Evolutionary conservation across 371 early-diverging fungal genomes (phyloP).

Genomic region (Zancudomyces culisetae): DNA sequence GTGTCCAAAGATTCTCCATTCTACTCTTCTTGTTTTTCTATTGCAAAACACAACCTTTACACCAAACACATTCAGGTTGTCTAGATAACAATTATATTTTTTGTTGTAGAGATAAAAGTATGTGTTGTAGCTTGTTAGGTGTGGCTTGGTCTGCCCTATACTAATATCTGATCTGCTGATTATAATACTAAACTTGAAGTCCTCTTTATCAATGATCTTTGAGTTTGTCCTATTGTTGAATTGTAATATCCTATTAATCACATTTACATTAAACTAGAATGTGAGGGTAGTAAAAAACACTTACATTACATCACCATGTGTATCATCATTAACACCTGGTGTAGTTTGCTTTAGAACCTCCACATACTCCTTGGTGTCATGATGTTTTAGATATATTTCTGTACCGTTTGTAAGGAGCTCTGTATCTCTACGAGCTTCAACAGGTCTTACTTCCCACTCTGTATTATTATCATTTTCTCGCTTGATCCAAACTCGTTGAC

Average conservation of each 20-base stretch:
- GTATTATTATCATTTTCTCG: not conserved
- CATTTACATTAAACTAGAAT: not conserved
- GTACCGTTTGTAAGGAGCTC: not conserved
- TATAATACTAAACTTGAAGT: not conserved
- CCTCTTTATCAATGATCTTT: not conserved
- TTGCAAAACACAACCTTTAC: not conserved
- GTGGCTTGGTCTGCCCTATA: not conserved
- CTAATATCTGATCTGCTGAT: not conserved
- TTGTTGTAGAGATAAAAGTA: not conserved
- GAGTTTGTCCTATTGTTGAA: not conserved
- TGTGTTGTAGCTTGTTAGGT: slow-evolving; percentile 1
- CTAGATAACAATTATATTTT: not conserved
- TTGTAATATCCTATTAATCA: not conserved
- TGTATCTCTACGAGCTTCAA: not conserved
- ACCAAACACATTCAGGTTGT: not conserved
- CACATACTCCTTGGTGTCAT: not conserved
- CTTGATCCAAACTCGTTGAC: not conserved
- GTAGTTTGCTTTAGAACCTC: not conserved
- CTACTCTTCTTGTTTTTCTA: not conserved
- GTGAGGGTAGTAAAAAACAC: not conserved
- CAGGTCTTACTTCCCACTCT: not conserved
- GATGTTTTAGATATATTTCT: not conserved
- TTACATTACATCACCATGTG: not conserved
- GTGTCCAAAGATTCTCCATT: not conserved
- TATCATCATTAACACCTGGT: not conserved